phyloP scores from a whole-genome alignment of 352 stramenopile species.

The Globisporangium heterothallicum region DNA sequence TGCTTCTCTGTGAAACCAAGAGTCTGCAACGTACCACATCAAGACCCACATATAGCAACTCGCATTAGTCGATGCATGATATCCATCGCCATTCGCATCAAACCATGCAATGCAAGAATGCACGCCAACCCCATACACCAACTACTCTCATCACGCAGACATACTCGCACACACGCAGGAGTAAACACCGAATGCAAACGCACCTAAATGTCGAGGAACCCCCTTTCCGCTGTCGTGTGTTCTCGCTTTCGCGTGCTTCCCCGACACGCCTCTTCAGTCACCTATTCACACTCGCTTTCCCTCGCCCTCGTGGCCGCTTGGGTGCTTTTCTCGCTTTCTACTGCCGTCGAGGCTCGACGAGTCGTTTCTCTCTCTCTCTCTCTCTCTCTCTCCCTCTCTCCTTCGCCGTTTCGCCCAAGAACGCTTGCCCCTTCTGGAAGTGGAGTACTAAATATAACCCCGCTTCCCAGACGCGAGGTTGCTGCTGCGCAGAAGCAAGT shows the following conservation, averaged over 20 bases:
- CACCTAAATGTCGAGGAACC: constrained; percentile 7
- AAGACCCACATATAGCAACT: neutral
- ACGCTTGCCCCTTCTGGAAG: neutral
- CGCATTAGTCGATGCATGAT: neutral
- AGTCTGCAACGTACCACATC: neutral
- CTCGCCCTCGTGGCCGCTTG: constrained; percentile 27
- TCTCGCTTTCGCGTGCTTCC: constrained; percentile 17
- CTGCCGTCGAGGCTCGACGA: neutral
- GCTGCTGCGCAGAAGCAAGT: too few species aligned
- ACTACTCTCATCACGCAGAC: neutral
- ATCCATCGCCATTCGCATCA: neutral
- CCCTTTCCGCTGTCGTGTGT: constrained; percentile 17
- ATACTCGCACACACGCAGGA: neutral
- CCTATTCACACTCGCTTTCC: constrained; percentile 25
- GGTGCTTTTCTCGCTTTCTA: constrained; percentile 8
- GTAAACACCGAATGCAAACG: constrained; percentile 11
- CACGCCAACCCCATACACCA: neutral
- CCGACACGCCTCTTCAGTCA: constrained; percentile 35
- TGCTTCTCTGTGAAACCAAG: neutral
- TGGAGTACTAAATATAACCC: constrained; percentile 12
- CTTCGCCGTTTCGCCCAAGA: constrained; percentile 15
- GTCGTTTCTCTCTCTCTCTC: constrained; percentile 6
- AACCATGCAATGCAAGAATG: neutral
- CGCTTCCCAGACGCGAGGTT: too few species aligned
- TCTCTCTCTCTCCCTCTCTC: neutral